These are phyloP conservation scores for Cenococcum geophilum DNA, from an alignment of 495 filamentous ascomycete species.

Conservation along the genomic window DNA sequence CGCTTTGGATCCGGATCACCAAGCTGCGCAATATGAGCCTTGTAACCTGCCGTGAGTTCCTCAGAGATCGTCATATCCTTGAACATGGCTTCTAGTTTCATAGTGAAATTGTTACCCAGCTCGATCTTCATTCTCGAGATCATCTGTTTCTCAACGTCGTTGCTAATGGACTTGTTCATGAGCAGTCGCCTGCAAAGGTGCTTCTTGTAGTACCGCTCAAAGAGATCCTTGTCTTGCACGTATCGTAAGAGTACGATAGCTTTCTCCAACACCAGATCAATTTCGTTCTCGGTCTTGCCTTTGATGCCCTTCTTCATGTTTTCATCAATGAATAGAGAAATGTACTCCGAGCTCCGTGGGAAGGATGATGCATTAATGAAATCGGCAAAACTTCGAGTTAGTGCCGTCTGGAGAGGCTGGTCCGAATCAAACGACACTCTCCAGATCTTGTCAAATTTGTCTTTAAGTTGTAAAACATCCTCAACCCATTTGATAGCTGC, in stretches of 20 bases:
- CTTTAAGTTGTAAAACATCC: constrained; percentile 79
- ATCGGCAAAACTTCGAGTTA: constrained; percentile 76
- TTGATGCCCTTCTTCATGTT: constrained; percentile 91
- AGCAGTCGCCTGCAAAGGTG: constrained; percentile 82
- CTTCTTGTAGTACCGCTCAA: constrained; percentile 97
- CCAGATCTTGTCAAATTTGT: constrained; percentile 82
- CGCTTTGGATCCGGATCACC: constrained; percentile 61
- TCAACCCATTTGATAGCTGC: constrained; percentile 95
- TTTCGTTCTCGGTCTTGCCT: constrained; percentile 82
- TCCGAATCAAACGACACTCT: constrained; percentile 62
- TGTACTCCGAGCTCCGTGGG: constrained; percentile 73
- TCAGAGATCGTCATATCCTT: constrained; percentile 90
- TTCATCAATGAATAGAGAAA: constrained; percentile 96
- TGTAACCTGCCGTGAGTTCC: constrained; percentile 73
- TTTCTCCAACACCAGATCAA: constrained; percentile 84
- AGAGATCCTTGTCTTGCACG: constrained; percentile 86
- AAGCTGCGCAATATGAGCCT: constrained; percentile 55
- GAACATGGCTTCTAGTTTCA: constrained; percentile 95
- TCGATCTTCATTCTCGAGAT: constrained; percentile 94
- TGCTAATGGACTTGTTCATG: constrained; percentile 77
- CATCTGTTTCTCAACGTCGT: constrained; percentile 90
- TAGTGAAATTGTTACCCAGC: constrained; percentile 87
- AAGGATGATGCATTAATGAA: constrained; percentile 77
- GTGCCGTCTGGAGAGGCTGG: constrained; percentile 67
- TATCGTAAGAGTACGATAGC: constrained; percentile 83